Evolutionary conservation across 1,284 basidiomycete species (phyloP), one percentile per base, ranked within the genome.

Genomic region (Boletus subluridellus): DNA sequence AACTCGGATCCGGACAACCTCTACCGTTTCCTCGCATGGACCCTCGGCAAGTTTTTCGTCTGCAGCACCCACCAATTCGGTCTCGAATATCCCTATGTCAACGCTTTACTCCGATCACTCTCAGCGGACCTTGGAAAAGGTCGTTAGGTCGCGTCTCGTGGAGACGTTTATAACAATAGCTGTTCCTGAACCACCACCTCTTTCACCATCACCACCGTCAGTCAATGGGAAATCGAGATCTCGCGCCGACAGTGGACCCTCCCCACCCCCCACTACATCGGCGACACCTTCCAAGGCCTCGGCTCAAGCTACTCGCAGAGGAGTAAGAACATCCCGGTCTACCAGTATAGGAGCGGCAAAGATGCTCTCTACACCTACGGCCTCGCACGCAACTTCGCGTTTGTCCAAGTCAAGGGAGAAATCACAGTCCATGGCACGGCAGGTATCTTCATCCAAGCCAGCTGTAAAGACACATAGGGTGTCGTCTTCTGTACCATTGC

Each of bases 131-230:
- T 75, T 92, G 42, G 87, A 90, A 74, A 85, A 81, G 63, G 80
- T 90, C 10, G 77, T 93, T 7, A 75, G 77, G 49, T 84, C 87
- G n/a, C 82, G 90, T 48, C 76, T 93, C 30, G 84, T 92, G n/a
- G 89, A 92, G 70, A 90, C 89, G 1, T 90, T 91, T 66, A 73
- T 93, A 55, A 81, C 85, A 17, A 73, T 93, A 44, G 73, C 75
- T 48, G 72, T 83, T 15, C 73, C 72, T 1, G 62, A 65, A 26
- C 59, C 67, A 62, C 48, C 52, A 52, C 61, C 49, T 34, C 57
- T 42, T 62, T 65, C 60, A 24, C 57, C 59, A 32, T 61, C 59
- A 42, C 59, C 58, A 38, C 53, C 60, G 26, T 59, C 50, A 17
- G 53, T 55, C 46, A 69, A 63, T 45, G 64, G 56, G 28, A 62